Base-by-base conservation (phyloP, 306 rosid genomes). In the Begonia masoniana region DNA sequence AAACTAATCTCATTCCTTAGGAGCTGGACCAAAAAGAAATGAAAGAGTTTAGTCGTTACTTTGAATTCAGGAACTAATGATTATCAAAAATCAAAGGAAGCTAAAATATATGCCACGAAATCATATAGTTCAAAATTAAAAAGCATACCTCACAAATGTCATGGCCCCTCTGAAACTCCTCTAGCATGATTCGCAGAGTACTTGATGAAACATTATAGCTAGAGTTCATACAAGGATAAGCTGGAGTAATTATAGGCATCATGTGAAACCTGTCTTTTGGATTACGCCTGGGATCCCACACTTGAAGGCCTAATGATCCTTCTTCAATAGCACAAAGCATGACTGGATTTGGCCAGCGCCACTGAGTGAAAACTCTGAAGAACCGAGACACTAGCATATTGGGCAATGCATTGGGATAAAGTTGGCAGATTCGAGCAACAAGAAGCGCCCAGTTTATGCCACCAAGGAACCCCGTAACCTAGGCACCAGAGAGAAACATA, bases 271-370 rank as follows among this genome's bases (percentile, higher is more conserved):
- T 68, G 58, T 91, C 99, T 70, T 67, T 83, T 0, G 86, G 92
- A 72, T 91, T 73, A 72, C 84, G 81, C 75, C 99, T 83, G 52
- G 99, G 99, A 83, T 91, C 94, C 99, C 99, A 91, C 66, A 91
- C 66, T 54, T 56, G 79, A 73, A 91, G 86, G 58, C 96, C 94
- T 71, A 91, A 92, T 57, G 92, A 83, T 63, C 96, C 88, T 68
- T 91, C 94, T 83, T 83, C 94, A 23, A 76, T 91, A 43, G 74
- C 66, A 64, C 96, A 86, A 15, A 91, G 99, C 99, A 91, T 81
- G 43, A 91, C 92, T 12, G 96, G 99, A 66, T 91, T 91, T 64
- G 99, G 99, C 99, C 99, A 91, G 50, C 84, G 86, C 99, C 99
- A 91, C 56, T 81, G 96, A 62, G 86, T 86, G 57, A 76, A 91